These are phyloP conservation scores for Penicillium ochrochloron DNA, from an alignment of 495 filamentous ascomycete genomes.

Conservation along the genomic window DNA sequence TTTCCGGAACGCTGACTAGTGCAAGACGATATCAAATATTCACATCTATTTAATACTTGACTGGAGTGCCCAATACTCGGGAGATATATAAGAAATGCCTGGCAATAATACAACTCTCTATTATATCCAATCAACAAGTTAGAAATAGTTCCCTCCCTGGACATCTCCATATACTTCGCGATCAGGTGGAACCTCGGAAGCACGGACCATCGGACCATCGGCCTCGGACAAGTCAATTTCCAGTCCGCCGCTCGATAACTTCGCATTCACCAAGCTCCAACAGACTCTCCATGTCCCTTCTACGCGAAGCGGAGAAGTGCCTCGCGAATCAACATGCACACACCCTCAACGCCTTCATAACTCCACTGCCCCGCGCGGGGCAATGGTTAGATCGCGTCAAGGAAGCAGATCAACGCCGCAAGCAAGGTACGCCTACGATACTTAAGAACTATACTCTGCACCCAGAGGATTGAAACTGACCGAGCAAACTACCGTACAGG, in stretches of 20 bases:
- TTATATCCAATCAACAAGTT: neutral
- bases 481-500: conserved; percentile 23
- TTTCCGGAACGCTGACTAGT: too few relatives aligned
- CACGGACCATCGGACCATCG: conserved; percentile 25
- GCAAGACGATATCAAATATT: too few relatives aligned
- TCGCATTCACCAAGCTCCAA: conserved; percentile 8
- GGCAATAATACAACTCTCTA: neutral
- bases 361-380: conserved; percentile 37
- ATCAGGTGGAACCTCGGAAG: conserved; percentile 10
- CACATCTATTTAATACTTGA: too few relatives aligned
- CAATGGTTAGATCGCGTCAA: conserved; percentile 42
- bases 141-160: too few relatives aligned
- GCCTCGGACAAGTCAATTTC: conserved; percentile 20
- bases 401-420: conserved; percentile 45
- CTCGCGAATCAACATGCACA: conserved; percentile 51
- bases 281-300: conserved; percentile 48
- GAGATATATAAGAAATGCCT: neutral
- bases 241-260: conserved; percentile 13
- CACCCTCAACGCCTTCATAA: conserved; percentile 53
- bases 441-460: neutral
- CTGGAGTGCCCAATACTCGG: too few relatives aligned
- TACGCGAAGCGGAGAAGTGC: conserved; percentile 55
- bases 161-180: conserved; percentile 14
- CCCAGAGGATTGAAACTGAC: conserved; percentile 9
- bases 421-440: conserved; percentile 36